These are phyloP conservation scores for Exophiala mesophila DNA, from an alignment of 2,329 filamentous ascomycete genomes.

Conservation along the genomic window DNA sequence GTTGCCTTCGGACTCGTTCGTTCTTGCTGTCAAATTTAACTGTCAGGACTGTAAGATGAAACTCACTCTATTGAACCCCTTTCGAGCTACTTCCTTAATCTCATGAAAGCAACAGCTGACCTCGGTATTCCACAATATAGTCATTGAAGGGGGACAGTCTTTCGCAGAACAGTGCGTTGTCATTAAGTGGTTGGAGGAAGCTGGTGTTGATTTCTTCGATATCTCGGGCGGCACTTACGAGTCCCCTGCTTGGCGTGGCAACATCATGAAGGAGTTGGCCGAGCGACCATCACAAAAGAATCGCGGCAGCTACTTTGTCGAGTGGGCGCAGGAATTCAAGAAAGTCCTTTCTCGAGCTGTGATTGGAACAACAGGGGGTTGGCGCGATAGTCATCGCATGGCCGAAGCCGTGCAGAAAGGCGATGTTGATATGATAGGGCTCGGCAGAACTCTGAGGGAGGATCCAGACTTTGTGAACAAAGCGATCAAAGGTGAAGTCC, in stretches of 20 bases:
- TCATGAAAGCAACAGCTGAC: background rate
- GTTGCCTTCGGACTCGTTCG: constrained; percentile 40
- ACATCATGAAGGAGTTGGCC: constrained; percentile 27
- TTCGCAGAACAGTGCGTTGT: constrained; percentile 55
- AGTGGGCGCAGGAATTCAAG: constrained; percentile 8
- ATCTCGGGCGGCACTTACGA: constrained; percentile 54
- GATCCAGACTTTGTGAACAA: constrained; percentile 23
- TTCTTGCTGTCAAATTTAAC: constrained; percentile 49
- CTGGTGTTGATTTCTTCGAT: constrained; percentile 58
- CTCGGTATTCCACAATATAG: constrained; percentile 10
- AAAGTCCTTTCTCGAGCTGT: constrained; percentile 6
- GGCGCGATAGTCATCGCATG: constrained; percentile 51
- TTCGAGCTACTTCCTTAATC: constrained; percentile 3
- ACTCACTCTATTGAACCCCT: background rate
- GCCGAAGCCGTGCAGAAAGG: constrained; percentile 43
- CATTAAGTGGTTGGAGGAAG: constrained; percentile 41
- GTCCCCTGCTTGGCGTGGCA: constrained; percentile 13
- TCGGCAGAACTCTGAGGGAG: constrained; percentile 37
- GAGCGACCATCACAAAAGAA: constrained; percentile 13
- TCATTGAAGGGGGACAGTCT: constrained; percentile 26
- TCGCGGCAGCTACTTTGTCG: constrained; percentile 10
- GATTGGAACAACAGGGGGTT: constrained; percentile 55
- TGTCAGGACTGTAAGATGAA: constrained; percentile 43
- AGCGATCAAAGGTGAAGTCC: constrained; percentile 21
- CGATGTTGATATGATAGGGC: constrained; percentile 47